Evolutionary conservation across 2,329 filamentous ascomycete genomes (phyloP), one percentile per base, ranked within the genome.

Genomic region (Myriosclerotinia curreyana): DNA sequence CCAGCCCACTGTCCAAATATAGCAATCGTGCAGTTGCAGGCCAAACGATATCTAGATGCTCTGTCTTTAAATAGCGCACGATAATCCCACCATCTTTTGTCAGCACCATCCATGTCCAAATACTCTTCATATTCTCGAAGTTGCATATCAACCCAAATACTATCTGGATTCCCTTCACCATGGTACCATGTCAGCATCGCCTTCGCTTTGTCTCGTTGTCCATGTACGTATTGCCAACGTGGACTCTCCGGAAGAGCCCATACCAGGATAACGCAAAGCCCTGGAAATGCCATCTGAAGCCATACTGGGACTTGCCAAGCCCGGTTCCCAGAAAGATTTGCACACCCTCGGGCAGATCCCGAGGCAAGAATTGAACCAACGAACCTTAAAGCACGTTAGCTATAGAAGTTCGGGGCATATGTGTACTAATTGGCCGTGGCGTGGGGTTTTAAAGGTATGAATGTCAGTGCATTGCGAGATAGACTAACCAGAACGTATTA

Each of bases 71-170:
- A 81, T 0, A 83, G 77, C 67, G 81, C 81, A 53, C 77, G 75
- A 70, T 83, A 84, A 69, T 84, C 81, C 79, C 80, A 83, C 80
- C 81, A 83, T 55, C 77, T 76, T 75, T 83, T 83, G 66, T 83
- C 82, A 1, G 80, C 80, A 9, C 79, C 81, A 60, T 82, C 78
- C 9, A 75, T 75, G n/a, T 78, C 77, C 11, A 77, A 70, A 75
- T 82, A 79, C 65, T 84, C 80, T 68, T 79, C 77, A 66, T 83
- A 77, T 70, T 81, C 80, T 44, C 72, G 71, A 55, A 80, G 72
- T 70, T 83, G 80, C 3, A 84, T 76, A 68, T 79, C 76, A 3
- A 84, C 82, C 67, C 82, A 79, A 2, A 81, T 76, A 64, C 81
- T 79, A 15, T 82, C 76, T 11, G 74, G 73, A 31, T 79, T 76